These are phyloP conservation scores for Aspergillus udagawae DNA, from an alignment of 2,329 filamentous ascomycete species.

Conservation along the genomic window DNA sequence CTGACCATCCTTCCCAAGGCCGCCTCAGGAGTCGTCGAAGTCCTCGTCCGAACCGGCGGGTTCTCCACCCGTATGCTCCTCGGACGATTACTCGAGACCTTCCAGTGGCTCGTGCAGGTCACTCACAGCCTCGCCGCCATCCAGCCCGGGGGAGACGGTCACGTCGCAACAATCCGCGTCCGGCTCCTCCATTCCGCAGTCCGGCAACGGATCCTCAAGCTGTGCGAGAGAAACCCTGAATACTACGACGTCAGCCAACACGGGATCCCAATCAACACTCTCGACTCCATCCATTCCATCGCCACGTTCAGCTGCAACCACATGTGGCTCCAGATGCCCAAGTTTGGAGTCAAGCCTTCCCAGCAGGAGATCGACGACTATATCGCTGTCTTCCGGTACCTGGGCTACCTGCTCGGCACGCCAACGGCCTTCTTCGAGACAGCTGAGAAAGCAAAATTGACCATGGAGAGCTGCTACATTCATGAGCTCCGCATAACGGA, in stretches of 20 bases:
- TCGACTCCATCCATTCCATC: slow-evolving; percentile 68
- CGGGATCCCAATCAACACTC: slow-evolving; percentile 67
- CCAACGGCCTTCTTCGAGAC: slow-evolving; percentile 58
- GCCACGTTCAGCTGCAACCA: slow-evolving; percentile 62
- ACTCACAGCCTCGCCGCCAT: slow-evolving; percentile 60
- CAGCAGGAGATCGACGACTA: slow-evolving; percentile 62
- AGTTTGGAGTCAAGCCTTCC: slow-evolving; percentile 63
- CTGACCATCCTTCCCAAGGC: slow-evolving; percentile 41
- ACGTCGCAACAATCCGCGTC: slow-evolving; percentile 60
- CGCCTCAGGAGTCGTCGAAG: slow-evolving; percentile 65
- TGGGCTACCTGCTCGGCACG: slow-evolving; percentile 64
- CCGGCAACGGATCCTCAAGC: slow-evolving; percentile 58
- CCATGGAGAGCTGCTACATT: slow-evolving; percentile 52
- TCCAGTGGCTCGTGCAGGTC: slow-evolving; percentile 68
- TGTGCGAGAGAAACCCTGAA: slow-evolving; percentile 49
- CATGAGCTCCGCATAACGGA: slow-evolving; percentile 33
- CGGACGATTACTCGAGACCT: slow-evolving; percentile 64
- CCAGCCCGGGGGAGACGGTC: slow-evolving; percentile 62
- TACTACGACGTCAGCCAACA: slow-evolving; percentile 58
- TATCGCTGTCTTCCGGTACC: slow-evolving; percentile 68
- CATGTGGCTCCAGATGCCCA: slow-evolving; percentile 63
- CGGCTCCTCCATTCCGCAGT: slow-evolving; percentile 65
- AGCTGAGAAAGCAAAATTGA: slow-evolving; percentile 50
- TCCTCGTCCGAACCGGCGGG: slow-evolving; percentile 66
- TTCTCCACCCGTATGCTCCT: slow-evolving; percentile 64